phyloP scores from a whole-genome alignment of 2,329 filamentous ascomycete species.

The Apiospora saccharicola region DNA sequence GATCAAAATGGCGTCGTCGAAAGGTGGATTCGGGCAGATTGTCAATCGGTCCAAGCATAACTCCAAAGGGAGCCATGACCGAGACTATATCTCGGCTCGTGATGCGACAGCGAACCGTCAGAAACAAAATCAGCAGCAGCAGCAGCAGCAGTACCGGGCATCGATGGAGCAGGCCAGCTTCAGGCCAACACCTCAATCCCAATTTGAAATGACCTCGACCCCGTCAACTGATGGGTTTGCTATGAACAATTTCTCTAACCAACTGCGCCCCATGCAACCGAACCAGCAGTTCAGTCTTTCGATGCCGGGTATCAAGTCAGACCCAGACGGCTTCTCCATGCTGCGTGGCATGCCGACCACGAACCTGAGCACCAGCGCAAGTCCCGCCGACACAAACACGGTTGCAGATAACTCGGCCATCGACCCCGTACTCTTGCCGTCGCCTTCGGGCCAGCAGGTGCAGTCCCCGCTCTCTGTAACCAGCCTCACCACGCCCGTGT shows the following conservation, averaged over 20 bases:
- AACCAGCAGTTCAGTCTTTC: slow-evolving; percentile 40
- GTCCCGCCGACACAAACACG: slow-evolving; percentile 46
- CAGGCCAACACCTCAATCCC: slow-evolving; percentile 32
- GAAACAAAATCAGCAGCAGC: slow-evolving; percentile 30
- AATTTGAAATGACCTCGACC: slow-evolving; percentile 23
- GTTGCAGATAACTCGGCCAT: slow-evolving; percentile 46
- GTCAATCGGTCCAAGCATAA: slow-evolving; percentile 40
- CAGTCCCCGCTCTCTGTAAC: slow-evolving; percentile 44
- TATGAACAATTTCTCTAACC: slow-evolving; percentile 30
- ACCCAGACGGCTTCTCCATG: slow-evolving; percentile 48
- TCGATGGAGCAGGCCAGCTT: slow-evolving; percentile 36
- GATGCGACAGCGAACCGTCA: slow-evolving; percentile 42
- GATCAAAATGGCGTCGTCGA: slow-evolving; percentile 91
- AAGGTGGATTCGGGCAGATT: slow-evolving; percentile 75
- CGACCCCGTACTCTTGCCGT: slow-evolving; percentile 55
- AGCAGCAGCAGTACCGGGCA: slow-evolving; percentile 30
- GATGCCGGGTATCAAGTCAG: slow-evolving; percentile 45
- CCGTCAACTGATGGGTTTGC: slow-evolving; percentile 34
- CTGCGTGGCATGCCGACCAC: slow-evolving; percentile 51
- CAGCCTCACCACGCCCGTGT: slow-evolving; percentile 44
- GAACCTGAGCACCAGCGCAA: slow-evolving; percentile 42
- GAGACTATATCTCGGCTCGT: slow-evolving; percentile 41
- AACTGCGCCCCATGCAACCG: slow-evolving; percentile 35
- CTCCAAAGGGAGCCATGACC: slow-evolving; percentile 37
- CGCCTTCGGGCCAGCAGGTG: slow-evolving; percentile 48